Conservation (phyloP, 768 basidiomycete genomes). For the Pisolithus orientalis region DNA sequence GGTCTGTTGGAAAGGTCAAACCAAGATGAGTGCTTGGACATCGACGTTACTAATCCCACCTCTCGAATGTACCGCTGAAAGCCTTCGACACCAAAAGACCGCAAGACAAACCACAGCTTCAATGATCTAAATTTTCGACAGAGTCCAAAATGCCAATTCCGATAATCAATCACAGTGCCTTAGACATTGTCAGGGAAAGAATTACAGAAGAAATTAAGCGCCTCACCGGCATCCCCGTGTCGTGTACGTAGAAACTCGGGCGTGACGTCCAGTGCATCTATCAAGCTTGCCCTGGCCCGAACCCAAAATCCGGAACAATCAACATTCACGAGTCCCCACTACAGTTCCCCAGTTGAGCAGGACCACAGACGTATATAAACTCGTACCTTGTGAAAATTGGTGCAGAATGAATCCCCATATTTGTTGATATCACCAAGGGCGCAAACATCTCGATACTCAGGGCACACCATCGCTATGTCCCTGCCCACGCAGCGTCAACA, state of each 20-base stretch:
- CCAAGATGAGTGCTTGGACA: background rate
- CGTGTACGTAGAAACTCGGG: slow-evolving; percentile 78
- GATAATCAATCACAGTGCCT: slow-evolving; percentile 83
- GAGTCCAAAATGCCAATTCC: slow-evolving; percentile 79
- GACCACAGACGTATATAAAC: background rate
- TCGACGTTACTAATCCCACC: background rate
- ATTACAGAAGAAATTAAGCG: background rate
- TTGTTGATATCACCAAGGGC: slow-evolving; percentile 69
- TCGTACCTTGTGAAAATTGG: slow-evolving; percentile 84
- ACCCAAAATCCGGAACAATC: slow-evolving; percentile 82
- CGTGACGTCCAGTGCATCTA: slow-evolving; percentile 79
- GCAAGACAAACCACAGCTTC: slow-evolving; percentile 89
- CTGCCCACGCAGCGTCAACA: slow-evolving; percentile 90
- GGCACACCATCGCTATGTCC: slow-evolving; percentile 73
- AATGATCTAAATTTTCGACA: slow-evolving; percentile 88
- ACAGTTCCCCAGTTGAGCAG: background rate
- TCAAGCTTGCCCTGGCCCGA: slow-evolving; percentile 63
- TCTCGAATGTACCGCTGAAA: slow-evolving; percentile 70
- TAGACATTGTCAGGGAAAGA: background rate
- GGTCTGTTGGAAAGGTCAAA: slow-evolving; percentile 36
- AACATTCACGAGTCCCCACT: slow-evolving; percentile 91
- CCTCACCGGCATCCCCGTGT: slow-evolving; percentile 66
- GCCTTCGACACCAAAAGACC: slow-evolving; percentile 75
- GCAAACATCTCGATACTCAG: slow-evolving; percentile 61
- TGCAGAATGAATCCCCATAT: slow-evolving; percentile 74